Percentiles rank a stretch among this genome's conserved stretches.
Conservation (phyloP, 495 filamentous ascomycete species). For the Penicillium dipodomyicola region DNA sequence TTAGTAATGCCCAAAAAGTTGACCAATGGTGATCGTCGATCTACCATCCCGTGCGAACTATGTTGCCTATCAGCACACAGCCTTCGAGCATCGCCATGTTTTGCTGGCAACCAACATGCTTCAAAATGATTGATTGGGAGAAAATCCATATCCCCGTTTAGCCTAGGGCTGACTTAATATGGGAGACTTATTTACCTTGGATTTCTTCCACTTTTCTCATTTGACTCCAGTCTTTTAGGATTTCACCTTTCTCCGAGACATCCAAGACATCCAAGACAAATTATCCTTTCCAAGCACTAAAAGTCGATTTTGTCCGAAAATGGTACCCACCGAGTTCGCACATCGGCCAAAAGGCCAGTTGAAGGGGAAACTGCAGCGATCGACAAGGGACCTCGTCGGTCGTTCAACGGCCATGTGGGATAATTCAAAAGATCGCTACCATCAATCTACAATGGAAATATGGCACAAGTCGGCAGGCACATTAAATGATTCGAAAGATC, state of each 20-base stretch:
- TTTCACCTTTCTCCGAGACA: not conserved
- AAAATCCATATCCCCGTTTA: not conserved
- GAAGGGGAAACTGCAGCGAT: constrained; percentile 1
- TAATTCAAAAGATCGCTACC: constrained; percentile 5
- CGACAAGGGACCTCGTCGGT: not conserved
- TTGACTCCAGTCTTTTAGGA: not conserved
- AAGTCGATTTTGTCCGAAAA: not conserved
- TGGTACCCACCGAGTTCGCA: not conserved
- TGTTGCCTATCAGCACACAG: constrained; percentile 2
- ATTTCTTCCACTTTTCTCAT: not conserved
- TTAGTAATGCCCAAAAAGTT: not conserved
- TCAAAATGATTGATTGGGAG: not conserved
- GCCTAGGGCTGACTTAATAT: not conserved
- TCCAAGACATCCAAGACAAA: not conserved
- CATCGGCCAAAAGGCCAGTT: not conserved
- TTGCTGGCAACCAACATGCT: not conserved
- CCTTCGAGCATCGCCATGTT: constrained; percentile 1
- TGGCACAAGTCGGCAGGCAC: constrained; percentile 4
- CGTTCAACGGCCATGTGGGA: constrained; percentile 4
- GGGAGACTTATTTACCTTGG: not conserved
- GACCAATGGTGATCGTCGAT: not conserved
- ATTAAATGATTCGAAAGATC: not conserved
- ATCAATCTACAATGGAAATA: constrained; percentile 4
- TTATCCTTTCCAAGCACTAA: not conserved
- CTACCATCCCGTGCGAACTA: not conserved